Evolutionary conservation across 345 rosid genomes (phyloP).

Genomic region (Diplotaxis tenuifolia): DNA sequence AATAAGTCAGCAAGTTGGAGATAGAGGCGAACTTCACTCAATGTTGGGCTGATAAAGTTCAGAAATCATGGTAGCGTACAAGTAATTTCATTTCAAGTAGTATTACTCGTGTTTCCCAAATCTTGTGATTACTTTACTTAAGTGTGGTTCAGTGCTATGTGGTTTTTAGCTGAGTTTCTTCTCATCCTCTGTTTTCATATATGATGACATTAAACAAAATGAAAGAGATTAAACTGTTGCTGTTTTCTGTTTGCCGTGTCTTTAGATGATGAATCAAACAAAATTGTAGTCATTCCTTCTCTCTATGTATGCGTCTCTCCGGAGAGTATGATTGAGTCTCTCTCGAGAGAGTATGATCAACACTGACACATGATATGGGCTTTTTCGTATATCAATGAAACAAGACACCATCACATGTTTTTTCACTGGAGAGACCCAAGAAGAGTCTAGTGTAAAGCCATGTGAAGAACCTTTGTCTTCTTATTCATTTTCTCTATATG

Average conservation of each 20-base stretch:
- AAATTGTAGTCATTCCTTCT: not conserved
- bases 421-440: constrained; percentile 1
- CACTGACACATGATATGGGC: not conserved
- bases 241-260: not conserved
- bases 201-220: not conserved
- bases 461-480: constrained; percentile 25
- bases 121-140: constrained; percentile 3
- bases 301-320: not conserved
- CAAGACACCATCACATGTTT: constrained; percentile 13
- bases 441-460: constrained; percentile 14
- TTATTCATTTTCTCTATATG: not conserved
- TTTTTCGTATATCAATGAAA: not conserved
- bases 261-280: too few relatives aligned
- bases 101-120: not conserved
- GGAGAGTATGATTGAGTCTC: not conserved
- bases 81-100: not conserved
- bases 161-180: constrained; percentile 2
- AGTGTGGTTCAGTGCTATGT: not conserved
- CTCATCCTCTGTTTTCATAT: not conserved
- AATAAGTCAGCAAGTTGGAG: not conserved
- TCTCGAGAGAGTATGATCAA: not conserved
- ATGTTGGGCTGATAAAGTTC: not conserved
- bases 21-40: not conserved
- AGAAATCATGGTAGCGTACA: not conserved
- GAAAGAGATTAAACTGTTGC: not conserved